Evolutionary conservation across 371 early-diverging fungal species (phyloP), one percentile per base, ranked within the genome.

Genomic region (Actinomortierella ambigua): DNA sequence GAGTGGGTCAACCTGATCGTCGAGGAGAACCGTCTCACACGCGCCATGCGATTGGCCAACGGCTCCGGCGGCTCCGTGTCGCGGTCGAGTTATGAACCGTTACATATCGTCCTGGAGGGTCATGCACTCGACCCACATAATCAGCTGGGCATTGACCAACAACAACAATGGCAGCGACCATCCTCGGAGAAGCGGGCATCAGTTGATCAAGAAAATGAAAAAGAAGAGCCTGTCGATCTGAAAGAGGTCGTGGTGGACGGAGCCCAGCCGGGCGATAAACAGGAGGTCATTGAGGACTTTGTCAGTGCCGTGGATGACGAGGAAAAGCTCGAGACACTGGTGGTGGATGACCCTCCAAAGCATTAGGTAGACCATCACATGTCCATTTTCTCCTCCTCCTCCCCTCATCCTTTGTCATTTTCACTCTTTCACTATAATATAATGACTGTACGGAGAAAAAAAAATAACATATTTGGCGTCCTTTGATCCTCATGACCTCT

Each of bases 1-100:
- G 75, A 73, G n/a, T 73, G 75, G 75, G 51, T 67, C 51, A 73
- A 73, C 39, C 22, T 73, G 24, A 29, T 73, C 46, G 75, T 67
- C 26, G 75, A 73, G 48, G 75, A 73, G 57, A 73, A 73, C 64
- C 62, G 60, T 6, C 18, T 34, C 2, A 20, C 54, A 14, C 23
- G 29, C 1, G 53, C 52, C 14, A 27, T 46, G 48, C 41, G 26
- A 7, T 26, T 53, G 22, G 27, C 57, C 22, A 27, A 43, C 39
- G 14, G 41, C 39, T 34, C 48, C 46, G 24, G 20, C n/a, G 24
- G 20, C n/a, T 8, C 22, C 54, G 15, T 24, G 18, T 11, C 54
- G n/a, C 13, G 22, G 1, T 20, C 18, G 49, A 49, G 18, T 23
- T 20, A 49, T 11, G 49, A 49, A 23, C 22, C 24, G 17, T 17